Evolutionary conservation across 163 green algal genomes (phyloP).

Genomic region (Scenedesmus sp.): DNA sequence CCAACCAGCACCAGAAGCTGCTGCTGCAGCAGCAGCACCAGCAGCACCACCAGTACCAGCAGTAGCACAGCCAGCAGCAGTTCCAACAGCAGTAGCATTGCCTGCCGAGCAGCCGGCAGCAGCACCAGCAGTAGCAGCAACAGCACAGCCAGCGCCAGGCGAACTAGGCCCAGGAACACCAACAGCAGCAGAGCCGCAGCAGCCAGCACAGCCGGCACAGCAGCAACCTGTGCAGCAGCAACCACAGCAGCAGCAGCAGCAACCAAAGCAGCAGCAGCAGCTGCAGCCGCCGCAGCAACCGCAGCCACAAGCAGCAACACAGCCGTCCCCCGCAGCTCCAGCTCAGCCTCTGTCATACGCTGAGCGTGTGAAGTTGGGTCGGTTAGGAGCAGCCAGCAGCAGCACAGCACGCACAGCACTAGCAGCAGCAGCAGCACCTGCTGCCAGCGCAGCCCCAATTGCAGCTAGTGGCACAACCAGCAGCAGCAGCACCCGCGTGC

Average conservation of each 20-base stretch:
- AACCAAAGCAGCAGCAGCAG: constrained; percentile 15
- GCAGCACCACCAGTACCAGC: background rate
- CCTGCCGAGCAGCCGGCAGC: constrained; percentile 2
- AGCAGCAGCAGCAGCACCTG: background rate
- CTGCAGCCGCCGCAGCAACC: constrained; percentile 26
- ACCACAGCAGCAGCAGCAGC: background rate
- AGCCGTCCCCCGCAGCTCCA: constrained; percentile 1
- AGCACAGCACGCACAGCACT: constrained; percentile 18
- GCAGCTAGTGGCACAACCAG: background rate
- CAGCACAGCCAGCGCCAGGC: background rate
- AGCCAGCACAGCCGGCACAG: background rate
- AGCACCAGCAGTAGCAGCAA: constrained; percentile 6
- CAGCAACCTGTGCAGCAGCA: constrained; percentile 18
- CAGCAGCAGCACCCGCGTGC: constrained; percentile 24
- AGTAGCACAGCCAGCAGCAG: constrained; percentile 22
- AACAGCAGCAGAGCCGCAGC: constrained; percentile 23
- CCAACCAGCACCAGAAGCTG: background rate
- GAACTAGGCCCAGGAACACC: background rate
- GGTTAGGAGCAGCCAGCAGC: constrained; percentile 20
- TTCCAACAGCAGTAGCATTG: background rate
- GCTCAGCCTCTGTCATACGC: constrained; percentile 45
- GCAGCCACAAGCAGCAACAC: background rate
- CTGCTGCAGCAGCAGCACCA: constrained; percentile 33
- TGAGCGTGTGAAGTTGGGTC: constrained; percentile 44
- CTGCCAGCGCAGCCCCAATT: background rate